phyloP scores from a whole-genome alignment of 106 monocot species.

The Acorus gramineus region DNA sequence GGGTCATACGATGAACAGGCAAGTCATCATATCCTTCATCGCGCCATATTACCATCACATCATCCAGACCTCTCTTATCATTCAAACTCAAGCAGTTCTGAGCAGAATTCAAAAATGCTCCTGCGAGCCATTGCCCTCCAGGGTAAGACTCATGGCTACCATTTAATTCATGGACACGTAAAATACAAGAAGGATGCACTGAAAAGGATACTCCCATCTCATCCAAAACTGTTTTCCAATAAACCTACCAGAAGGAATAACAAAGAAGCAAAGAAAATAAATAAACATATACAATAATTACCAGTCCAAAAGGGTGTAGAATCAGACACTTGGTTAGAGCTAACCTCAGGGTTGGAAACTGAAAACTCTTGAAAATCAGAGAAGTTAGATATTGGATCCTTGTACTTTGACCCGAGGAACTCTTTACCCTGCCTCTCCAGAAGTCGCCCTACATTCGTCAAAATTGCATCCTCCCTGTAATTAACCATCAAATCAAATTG shows the following conservation, averaged over 20 bases:
- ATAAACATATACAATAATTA: background rate
- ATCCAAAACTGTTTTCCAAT: constrained; percentile 79
- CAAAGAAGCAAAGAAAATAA: background rate
- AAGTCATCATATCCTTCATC: constrained; percentile 72
- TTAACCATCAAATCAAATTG: background rate
- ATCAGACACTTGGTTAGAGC: background rate
- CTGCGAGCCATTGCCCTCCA: constrained; percentile 82
- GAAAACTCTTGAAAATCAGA: constrained; percentile 76
- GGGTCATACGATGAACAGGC: constrained; percentile 56
- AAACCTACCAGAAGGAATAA: constrained; percentile 28
- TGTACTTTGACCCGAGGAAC: constrained; percentile 59
- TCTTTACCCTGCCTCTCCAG: constrained; percentile 52
- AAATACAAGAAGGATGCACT: constrained; percentile 52
- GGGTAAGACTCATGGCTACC: constrained; percentile 29
- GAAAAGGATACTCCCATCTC: constrained; percentile 68
- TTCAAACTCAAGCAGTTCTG: constrained; percentile 58
- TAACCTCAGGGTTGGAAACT: constrained; percentile 74
- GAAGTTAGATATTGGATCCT: constrained; percentile 78
- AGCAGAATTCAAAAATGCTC: constrained; percentile 71
- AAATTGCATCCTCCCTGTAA: constrained; percentile 42
- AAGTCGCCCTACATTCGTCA: constrained; percentile 73
- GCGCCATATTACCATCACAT: constrained; percentile 62
- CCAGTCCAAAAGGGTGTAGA: background rate
- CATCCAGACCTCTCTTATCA: constrained; percentile 44
- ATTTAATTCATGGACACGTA: constrained; percentile 23